Base-by-base conservation (phyloP, 192 early-diverging fungal species). In the Rhizophagus sp. region DNA sequence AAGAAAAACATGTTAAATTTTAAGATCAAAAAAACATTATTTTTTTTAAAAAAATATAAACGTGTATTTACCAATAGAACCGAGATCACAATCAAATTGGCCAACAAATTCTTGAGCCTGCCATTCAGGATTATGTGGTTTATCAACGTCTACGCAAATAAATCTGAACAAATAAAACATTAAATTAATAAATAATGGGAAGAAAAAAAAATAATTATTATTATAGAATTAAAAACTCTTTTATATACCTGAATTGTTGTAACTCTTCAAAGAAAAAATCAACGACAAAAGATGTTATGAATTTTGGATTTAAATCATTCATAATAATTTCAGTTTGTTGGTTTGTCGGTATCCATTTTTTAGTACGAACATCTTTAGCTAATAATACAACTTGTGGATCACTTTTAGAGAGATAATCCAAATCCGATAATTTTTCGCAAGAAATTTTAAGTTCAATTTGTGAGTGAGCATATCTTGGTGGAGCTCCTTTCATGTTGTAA, bases 181-280 rank as follows among this genome's bases (percentile, higher is more conserved):
- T 49, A 25, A 24, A 41, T 41, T 74, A 33, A 27, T 57, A 33
- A 33, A 36, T 15, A 41, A 9, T 44, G n/a, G n/a, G n/a, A n/a
- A n/a, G n/a, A n/a, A n/a, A n/a, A n/a, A n/a, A n/a, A n/a, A 44
- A 69, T 17, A 73, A 36, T 30, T 1, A 30, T 30, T 15, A 49
- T 73, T 41, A 70, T 41, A 74, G 25, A 34, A 13, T 27, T 25
- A 24, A 74, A 57, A 22, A 85, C 88, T 39, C 47, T 66, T 19
- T 81, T 75, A 4, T 8, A 52, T 81, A 83, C 77, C 75, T 84
- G 9, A 85, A 85, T 34, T 70, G 49, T 67, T 85, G 81, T 15
- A 85, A 80, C 34, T 86, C 82, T 74, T 89, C 88, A 79, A 89
- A 89, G 1, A 68, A 75, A 67, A 83, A 89, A 73, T 89, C 85